These are phyloP conservation scores for Cordia subcordata DNA, from an alignment of 257 asterid species.

Conservation along the genomic window DNA sequence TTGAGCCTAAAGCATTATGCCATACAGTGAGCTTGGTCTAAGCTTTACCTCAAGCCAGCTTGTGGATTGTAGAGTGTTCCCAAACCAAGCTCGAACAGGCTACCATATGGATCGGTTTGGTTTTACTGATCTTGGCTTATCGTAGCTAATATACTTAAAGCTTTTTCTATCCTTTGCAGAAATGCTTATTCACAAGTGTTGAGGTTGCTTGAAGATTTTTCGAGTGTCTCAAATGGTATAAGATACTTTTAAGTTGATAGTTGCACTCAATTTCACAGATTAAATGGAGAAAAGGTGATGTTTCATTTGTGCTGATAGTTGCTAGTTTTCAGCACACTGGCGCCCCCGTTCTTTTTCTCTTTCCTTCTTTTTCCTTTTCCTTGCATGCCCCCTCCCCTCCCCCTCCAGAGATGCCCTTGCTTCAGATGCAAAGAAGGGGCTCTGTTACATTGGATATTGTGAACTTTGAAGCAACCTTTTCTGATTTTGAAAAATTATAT, in stretches of 20 bases:
- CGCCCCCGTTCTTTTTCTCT: no score
- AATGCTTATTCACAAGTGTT: slow-evolving; percentile 38
- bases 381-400: no score
- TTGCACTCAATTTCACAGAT: slow-evolving; percentile 5
- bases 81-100: slow-evolving; percentile 36
- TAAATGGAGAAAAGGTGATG: slow-evolving; percentile 24
- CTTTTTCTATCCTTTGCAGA: slow-evolving; percentile 56
- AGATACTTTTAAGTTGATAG: slow-evolving; percentile 15
- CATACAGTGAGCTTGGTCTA: slow-evolving; percentile 22
- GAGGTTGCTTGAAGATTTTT: slow-evolving; percentile 36
- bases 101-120: slow-evolving; percentile 21
- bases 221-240: slow-evolving; percentile 27
- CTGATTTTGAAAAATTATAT: background rate
- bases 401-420: no score
- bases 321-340: slow-evolving; percentile 11
- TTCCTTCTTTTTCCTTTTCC: no score
- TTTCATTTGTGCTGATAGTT: slow-evolving; percentile 20
- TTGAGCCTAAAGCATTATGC: slow-evolving; percentile 27
- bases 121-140: background rate
- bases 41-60: slow-evolving; percentile 30
- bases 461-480: slow-evolving; percentile 10
- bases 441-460: slow-evolving; percentile 14
- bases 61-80: slow-evolving; percentile 22
- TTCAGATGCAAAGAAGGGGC: slow-evolving; percentile 4
- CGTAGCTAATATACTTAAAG: slow-evolving; percentile 26